Evolutionary conservation across 2,329 filamentous ascomycete species (phyloP), one percentile per base, ranked within the genome.

Genomic region (Metarhizium guizhouense): DNA sequence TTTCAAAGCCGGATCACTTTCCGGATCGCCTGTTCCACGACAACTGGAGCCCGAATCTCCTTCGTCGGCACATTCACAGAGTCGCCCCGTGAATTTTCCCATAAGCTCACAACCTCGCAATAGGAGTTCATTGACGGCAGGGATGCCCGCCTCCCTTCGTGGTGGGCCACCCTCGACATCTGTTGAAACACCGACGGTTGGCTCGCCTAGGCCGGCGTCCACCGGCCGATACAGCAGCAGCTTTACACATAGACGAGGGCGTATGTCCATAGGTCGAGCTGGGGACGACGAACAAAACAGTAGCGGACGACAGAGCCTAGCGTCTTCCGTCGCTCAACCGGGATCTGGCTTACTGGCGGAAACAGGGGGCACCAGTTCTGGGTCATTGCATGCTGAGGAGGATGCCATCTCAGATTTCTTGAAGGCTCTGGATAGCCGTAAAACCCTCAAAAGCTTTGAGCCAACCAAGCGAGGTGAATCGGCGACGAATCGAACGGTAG

Each of bases 1-100:
- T 0, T 99, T 99, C 76, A 99, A 99, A 71, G 90, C 92, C 14
- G 93, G 93, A 11, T 95, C 93, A 1, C 76, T 97, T n/a, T 95
- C 92, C 2, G 90, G 88, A 4, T 96, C 92, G 4, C 93, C 92
- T 0, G 68, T 78, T n/a, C 74, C 74, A 32, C 74, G 78, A 34
- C 67, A 74, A 6, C 67, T 71, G 2, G 80, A 82, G 13, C 68
- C 72, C 14, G 81, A 82, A 51, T 67, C 75, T 2, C 78, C 82
- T 14, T 74, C 77, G 36, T 86, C 83, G 3, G 79, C 82, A 2
- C 75, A 77, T 48, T 83, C 81, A 0, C 65, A 78, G 8, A 65
- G 73, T 25, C 75, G 80, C 30, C 70, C 73, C 6, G 77, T 75
- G 3, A 75, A 75, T 4, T 66, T 79, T 20, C 75, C 73, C 55